Percentiles rank a stretch among this genome's conserved stretches.
Conservation (phyloP, 306 rosid genomes). For the Lathyrus oleraceus region DNA sequence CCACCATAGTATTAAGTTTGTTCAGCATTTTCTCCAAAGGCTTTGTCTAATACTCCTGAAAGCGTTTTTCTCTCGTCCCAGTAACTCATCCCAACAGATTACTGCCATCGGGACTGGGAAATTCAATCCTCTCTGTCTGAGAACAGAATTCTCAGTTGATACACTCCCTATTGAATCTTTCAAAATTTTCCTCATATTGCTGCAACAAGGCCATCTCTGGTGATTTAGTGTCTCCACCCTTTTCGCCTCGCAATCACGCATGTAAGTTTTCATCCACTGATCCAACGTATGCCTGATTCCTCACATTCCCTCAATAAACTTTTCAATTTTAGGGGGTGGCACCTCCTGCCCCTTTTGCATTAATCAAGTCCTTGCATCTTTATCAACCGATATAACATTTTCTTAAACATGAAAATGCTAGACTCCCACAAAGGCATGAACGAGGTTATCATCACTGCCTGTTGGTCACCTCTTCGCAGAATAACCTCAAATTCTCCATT, state of each 20-base stretch:
- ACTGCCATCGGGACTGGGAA: neutral
- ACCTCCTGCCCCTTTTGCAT: neutral
- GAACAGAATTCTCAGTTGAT: neutral
- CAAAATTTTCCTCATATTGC: neutral
- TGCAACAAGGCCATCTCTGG: neutral
- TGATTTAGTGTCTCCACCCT: neutral
- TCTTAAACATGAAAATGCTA: neutral
- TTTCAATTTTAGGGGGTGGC: neutral
- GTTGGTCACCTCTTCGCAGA: neutral
- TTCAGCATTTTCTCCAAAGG: neutral
- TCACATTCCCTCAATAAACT: neutral
- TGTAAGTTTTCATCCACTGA: neutral
- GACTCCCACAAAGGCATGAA: neutral
- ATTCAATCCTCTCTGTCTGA: neutral
- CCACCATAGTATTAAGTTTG: neutral
- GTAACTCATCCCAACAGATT: neutral
- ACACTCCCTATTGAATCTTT: neutral
- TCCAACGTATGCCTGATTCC: neutral
- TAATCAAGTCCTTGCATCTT: neutral
- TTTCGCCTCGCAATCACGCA: neutral
- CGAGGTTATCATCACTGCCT: neutral
- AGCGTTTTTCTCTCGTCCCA: neutral
- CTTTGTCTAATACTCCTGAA: neutral
- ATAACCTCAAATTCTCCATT: slow-evolving; percentile 2
- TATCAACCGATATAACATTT: neutral